Evolutionary conservation across 805 yeast species (phyloP), one percentile per base, ranked within the genome.

Genomic region (Ogataea ganodermae): DNA sequence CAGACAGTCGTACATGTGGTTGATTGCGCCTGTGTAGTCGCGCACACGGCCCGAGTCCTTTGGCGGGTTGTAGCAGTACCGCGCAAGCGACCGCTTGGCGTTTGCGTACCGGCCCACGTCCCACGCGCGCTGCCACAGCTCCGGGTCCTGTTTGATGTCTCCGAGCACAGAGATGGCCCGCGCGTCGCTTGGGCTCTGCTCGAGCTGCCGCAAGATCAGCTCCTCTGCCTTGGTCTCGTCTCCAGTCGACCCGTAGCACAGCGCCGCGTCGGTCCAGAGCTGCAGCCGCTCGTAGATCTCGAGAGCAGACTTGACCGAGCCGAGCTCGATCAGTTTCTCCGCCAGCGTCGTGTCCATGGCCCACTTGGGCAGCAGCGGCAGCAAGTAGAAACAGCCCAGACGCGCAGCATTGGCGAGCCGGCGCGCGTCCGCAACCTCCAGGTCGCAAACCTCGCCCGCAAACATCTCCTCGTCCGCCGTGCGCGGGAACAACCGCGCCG

Each of bases 241-340:
- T 18, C 91, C 97, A 12, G 82, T 83, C 1, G 96, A 85, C 2
- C 96, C 96, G 58, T 86, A 81, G 71, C 98, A 94, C 46, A 92
- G 70, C 0, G 98, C 98, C 21, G 86, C 86, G 58, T 92, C 97
- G 31, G 85, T 79, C 60, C 81, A 76, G 75, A 89, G 70, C 30
- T 81, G 77, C 45, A 94, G 71, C 51, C 97, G 74, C 60, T 86
- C 88, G 65, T 89, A 94, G 20, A 94, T 87, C 46, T 89, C 96
- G 42, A 90, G 75, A 1, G 99, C 98, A 8, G 96, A 85, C 56
- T 83, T 84, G 43, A 90, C 69, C 16, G 88, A 81, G 35, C 98
- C 97, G 36, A 94, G 65, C 2, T 91, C 82, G 81, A 91, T 79
- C 61, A 84, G 85, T 61, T 87, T 85, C 58, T 89, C 92, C 1